These are phyloP conservation scores for Pseudozyma thailandica DNA, from an alignment of 1,284 basidiomycete genomes.

Conservation along the genomic window DNA sequence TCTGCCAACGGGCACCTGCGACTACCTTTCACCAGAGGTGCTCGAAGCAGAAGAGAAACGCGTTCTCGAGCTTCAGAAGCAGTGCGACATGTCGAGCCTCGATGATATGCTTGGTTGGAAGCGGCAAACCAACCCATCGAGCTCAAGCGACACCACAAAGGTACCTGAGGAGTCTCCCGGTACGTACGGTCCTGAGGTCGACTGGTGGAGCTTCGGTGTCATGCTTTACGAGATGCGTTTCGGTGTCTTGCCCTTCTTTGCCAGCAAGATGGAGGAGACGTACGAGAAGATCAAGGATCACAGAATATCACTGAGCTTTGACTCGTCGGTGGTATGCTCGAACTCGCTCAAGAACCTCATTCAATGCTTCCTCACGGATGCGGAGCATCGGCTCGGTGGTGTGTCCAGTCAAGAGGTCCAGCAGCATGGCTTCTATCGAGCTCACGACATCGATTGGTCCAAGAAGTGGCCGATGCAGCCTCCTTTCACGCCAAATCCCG, in stretches of 20 bases:
- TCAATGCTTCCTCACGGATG: slow-evolving; percentile 37
- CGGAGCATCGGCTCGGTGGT: slow-evolving; percentile 49
- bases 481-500: slow-evolving; percentile 59
- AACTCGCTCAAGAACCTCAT: slow-evolving; percentile 39
- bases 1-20: slow-evolving; percentile 63
- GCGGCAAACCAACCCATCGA: background rate
- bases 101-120: slow-evolving; percentile 31
- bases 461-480: slow-evolving; percentile 41
- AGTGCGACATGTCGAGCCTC: slow-evolving; percentile 23
- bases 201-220: slow-evolving; percentile 67
- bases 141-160: background rate
- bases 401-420: slow-evolving; percentile 49
- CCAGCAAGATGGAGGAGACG: slow-evolving; percentile 58
- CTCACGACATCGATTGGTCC: slow-evolving; percentile 53
- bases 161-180: slow-evolving; percentile 39
- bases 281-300: slow-evolving; percentile 64
- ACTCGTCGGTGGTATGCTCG: slow-evolving; percentile 36
- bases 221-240: slow-evolving; percentile 66
- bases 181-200: slow-evolving; percentile 64
- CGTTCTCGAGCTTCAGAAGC: slow-evolving; percentile 42
- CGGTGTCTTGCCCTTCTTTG: slow-evolving; percentile 63
- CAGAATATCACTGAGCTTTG: slow-evolving; percentile 39
- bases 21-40: slow-evolving; percentile 67
- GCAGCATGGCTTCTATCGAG: slow-evolving; percentile 46
- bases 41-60: slow-evolving; percentile 60